Percentiles rank a stretch among this genome's conserved stretches.
Evolutionary conservation across 148 eudicot genomes (phyloP).

Genomic region (Pharnaceum exiguum): DNA sequence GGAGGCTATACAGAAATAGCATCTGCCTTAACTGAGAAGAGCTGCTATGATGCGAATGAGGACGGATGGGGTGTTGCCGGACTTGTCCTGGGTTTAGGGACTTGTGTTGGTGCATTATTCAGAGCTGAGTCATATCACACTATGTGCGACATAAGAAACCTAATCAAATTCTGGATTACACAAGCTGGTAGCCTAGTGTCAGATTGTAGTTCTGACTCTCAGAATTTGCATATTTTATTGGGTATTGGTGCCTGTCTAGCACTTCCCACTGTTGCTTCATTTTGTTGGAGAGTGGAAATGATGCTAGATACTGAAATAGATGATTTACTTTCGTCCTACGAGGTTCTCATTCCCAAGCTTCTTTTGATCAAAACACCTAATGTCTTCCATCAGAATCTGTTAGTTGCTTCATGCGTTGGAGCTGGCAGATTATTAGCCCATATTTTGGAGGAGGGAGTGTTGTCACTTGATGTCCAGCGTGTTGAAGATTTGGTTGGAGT

Average conservation of each 20-base stretch:
- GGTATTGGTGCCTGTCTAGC: conserved; percentile 77
- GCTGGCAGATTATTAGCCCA: conserved; percentile 68
- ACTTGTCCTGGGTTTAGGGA: conserved; percentile 77
- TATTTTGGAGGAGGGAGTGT: conserved; percentile 63
- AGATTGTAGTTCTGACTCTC: conserved; percentile 14
- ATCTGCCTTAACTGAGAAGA: conserved; percentile 23
- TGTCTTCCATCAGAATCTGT: conserved; percentile 51
- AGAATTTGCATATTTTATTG: conserved; percentile 23
- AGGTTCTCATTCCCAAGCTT: conserved; percentile 59
- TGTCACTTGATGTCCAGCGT: conserved; percentile 41
- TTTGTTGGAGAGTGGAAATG: conserved; percentile 74
- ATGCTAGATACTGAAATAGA: conserved; percentile 57
- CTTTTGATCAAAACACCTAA: conserved; percentile 36
- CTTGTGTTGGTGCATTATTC: conserved; percentile 61
- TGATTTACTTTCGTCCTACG: conserved; percentile 39
- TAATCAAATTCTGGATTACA: conserved; percentile 56
- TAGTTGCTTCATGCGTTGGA: conserved; percentile 83
- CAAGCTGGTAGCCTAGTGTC: conserved; percentile 23
- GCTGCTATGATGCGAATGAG: conserved; percentile 44
- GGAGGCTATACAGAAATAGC: conserved; percentile 18
- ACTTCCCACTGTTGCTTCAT: conserved; percentile 56
- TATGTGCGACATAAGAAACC: conserved; percentile 50
- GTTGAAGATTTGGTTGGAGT: conserved; percentile 46
- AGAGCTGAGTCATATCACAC: conserved; percentile 70
- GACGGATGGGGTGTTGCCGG: conserved; percentile 95